Conservation (phyloP, 148 eudicot species). For the Fallopia convolvulus region DNA sequence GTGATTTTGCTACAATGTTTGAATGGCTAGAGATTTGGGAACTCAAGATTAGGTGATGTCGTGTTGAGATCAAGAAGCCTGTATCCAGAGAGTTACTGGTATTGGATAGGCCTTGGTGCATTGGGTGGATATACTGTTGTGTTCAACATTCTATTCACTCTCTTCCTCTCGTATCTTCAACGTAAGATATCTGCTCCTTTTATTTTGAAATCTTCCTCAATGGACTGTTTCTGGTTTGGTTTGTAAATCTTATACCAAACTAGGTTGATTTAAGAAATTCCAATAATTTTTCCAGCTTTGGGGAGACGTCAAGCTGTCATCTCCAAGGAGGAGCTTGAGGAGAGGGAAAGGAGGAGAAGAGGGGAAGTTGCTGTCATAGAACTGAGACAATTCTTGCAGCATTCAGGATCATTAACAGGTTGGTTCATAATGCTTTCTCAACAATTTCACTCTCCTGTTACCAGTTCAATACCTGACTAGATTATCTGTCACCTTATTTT, state of each 20-base stretch:
- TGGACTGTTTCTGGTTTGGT: not conserved
- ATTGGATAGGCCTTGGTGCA: conserved; percentile 90
- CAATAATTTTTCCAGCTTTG: conserved; percentile 38
- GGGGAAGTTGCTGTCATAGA: conserved; percentile 57
- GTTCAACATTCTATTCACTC: conserved; percentile 75
- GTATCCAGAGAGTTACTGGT: conserved; percentile 87
- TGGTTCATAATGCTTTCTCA: conserved; percentile 11
- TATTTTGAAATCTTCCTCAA: conserved; percentile 5
- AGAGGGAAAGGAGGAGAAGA: conserved; percentile 48
- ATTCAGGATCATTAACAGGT: conserved; percentile 78
- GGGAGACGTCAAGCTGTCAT: conserved; percentile 90
- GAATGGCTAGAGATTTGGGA: conserved; percentile 23
- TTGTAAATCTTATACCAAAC: not conserved
- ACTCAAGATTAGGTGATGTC: conserved; percentile 46
- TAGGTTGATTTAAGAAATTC: not conserved
- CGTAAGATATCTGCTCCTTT: conserved; percentile 48
- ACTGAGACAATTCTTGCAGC: conserved; percentile 72
- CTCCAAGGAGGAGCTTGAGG: conserved; percentile 61
- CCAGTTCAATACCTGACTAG: not conserved
- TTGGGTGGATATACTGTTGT: conserved; percentile 70
- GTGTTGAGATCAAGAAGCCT: conserved; percentile 65
- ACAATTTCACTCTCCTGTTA: not conserved
- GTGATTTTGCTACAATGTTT: conserved; percentile 11
- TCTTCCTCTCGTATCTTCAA: conserved; percentile 65
- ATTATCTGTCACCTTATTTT: conserved; percentile 8